Evolutionary conservation across 1,284 basidiomycete species (phyloP), one percentile per base, ranked within the genome.

Genomic region (Taiwanofungus camphoratus): DNA sequence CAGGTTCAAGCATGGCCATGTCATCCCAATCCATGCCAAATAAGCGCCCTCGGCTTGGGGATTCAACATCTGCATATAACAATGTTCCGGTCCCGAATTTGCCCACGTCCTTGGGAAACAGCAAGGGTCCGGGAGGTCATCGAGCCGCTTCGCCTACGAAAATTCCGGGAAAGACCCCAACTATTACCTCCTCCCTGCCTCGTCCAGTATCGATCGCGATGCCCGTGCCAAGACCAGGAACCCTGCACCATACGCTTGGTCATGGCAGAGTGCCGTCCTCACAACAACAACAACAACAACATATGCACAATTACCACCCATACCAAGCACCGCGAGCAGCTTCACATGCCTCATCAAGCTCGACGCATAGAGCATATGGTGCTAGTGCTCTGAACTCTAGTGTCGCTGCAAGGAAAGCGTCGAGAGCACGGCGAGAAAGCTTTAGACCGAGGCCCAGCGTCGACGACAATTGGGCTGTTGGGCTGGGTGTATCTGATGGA

Each of bases 371-470:
- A 23, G 41, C 44, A 13, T 57, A 60, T 36, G 52, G 54, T 3
- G 37, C 48, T 0, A 41, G 42, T 5, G 36, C 52, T 3, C 40
- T 50, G 19, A 43, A 39, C 27, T 52, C 60, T 8, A 52, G 47
- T 27, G 49, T 48, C 23, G 58, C 58, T 13, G 61, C 66, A 41
- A 69, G 67, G 60, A 79, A 76, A 54, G 70, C 70, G 18, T 63
- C 71, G 34, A 62, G 74, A 34, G 68, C 71, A 23, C 58, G 69
- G 48, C 69, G 81, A 49, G 86, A 88, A 65, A 88, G 86, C 60
- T 89, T 89, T 61, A 82, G 77, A 57, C 86, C 87, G 7, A 68
- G 86, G 33, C 75, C 83, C 31, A 88, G 85, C 54, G 62, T 77
- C 16, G 82, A 86, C 51, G 66, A 60, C 35, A 46, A 52, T 34